Percentiles rank a stretch among this genome's conserved stretches.
Evolutionary conservation across 2,329 filamentous ascomycete genomes (phyloP).

Genomic region (Neofusicoccum cordaticola): DNA sequence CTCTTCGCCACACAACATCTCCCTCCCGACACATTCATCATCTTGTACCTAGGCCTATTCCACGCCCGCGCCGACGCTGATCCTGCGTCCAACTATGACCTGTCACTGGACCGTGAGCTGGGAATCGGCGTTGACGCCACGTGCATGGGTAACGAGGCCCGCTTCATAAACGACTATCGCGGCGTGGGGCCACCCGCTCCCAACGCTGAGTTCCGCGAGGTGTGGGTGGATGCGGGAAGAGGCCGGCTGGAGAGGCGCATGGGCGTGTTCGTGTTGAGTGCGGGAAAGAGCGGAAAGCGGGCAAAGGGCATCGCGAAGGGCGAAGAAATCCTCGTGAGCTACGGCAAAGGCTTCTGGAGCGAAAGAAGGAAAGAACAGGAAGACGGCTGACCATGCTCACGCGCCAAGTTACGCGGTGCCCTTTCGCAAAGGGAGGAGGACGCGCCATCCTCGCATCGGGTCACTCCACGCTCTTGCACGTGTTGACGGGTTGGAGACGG

Average conservation of each 20-base stretch:
- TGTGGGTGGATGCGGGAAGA: constrained; percentile 32
- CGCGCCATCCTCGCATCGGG: too few relatives aligned
- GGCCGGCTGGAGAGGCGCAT: constrained; percentile 46
- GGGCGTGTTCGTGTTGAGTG: constrained; percentile 50
- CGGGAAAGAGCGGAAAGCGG: constrained; percentile 49
- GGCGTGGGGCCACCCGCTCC: constrained; percentile 40
- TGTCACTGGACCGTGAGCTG: constrained; percentile 50
- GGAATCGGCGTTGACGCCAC: constrained; percentile 50
- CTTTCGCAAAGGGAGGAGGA: too few relatives aligned
- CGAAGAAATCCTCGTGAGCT: constrained; percentile 53
- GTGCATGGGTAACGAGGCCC: constrained; percentile 49
- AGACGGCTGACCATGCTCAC: background rate
- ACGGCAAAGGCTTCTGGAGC: constrained; percentile 53
- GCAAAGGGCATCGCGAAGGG: constrained; percentile 47
- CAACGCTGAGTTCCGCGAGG: constrained; percentile 45
- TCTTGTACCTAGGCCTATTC: constrained; percentile 50
- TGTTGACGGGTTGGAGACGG: too few relatives aligned
- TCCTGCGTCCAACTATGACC: constrained; percentile 49
- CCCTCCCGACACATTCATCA: constrained; percentile 45
- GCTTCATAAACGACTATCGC: constrained; percentile 55
- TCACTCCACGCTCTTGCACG: too few relatives aligned
- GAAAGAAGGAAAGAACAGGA: constrained; percentile 30
- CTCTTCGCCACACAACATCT: constrained; percentile 48
- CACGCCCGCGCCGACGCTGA: constrained; percentile 45
- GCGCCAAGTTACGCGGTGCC: too few relatives aligned